A percentile compares a stretch with the other conserved stretches of the same genome.
Evolutionary conservation across 202 grass and related monocot species (phyloP).

Genomic region (Panicum virgatum): DNA sequence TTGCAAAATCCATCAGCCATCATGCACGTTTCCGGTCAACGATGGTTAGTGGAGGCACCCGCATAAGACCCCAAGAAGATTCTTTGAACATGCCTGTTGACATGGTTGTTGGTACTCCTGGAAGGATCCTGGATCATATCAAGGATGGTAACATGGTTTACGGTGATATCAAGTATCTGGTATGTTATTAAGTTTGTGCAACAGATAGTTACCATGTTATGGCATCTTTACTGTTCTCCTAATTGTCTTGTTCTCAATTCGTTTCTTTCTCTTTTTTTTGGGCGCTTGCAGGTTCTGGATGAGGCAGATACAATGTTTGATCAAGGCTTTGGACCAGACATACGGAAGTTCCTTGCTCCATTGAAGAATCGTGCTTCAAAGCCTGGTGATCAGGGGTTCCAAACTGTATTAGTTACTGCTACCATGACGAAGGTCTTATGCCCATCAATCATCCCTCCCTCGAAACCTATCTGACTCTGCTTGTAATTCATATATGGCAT

Average conservation of each 20-base stretch:
- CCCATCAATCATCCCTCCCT: not conserved
- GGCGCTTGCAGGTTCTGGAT: conserved; percentile 70
- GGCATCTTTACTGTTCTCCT: not conserved
- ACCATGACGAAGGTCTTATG: conserved; percentile 84
- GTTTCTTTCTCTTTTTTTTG: no score
- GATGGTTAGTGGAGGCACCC: conserved; percentile 89
- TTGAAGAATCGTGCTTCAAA: conserved; percentile 84
- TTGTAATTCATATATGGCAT: conserved; percentile 14
- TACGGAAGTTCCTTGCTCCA: conserved; percentile 83
- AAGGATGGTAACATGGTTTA: conserved; percentile 94
- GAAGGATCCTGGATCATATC: conserved; percentile 92
- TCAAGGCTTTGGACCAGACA: conserved; percentile 93
- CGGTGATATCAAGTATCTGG: conserved; percentile 95
- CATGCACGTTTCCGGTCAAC: conserved; percentile 90
- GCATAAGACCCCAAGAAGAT: conserved; percentile 88
- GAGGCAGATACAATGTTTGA: conserved; percentile 99
- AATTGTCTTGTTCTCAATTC: conserved; percentile 24
- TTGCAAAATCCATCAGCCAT: conserved; percentile 92
- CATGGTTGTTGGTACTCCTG: conserved; percentile 94
- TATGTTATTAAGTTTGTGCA: conserved; percentile 38
- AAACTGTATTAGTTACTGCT: conserved; percentile 90
- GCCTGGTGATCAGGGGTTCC: conserved; percentile 80
- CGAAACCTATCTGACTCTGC: not conserved
- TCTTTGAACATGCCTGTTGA: conserved; percentile 86
- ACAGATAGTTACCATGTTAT: not conserved